These are phyloP conservation scores for Penicillium fuscoglaucum DNA, from an alignment of 2,329 filamentous ascomycete genomes.

Conservation along the genomic window DNA sequence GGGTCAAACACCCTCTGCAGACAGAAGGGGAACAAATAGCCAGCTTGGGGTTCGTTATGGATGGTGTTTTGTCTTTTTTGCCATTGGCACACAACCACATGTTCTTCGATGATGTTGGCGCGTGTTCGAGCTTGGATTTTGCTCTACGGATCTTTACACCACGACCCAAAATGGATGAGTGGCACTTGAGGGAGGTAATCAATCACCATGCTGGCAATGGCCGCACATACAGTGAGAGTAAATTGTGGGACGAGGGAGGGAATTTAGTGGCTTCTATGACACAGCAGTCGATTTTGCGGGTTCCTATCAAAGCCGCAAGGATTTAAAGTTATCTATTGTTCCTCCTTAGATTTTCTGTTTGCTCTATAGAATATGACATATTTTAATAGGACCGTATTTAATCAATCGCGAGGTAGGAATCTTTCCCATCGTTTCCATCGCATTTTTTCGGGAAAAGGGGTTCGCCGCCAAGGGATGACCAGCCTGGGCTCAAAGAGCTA, in stretches of 20 bases:
- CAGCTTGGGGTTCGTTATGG: background rate
- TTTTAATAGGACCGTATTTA: background rate
- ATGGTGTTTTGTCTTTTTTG: background rate
- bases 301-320: background rate
- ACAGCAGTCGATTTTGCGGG: slow-evolving; percentile 43
- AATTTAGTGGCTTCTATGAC: slow-evolving; percentile 51
- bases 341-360: background rate
- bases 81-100: background rate
- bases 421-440: no score
- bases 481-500: no score
- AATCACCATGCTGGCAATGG: slow-evolving; percentile 37
- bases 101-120: background rate
- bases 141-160: background rate
- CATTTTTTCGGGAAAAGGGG: no score
- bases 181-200: background rate
- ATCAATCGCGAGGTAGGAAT: no score
- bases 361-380: background rate
- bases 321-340: background rate
- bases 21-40: background rate
- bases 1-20: background rate
- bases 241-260: slow-evolving; percentile 49
- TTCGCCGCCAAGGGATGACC: no score
- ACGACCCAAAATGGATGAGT: background rate
- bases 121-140: background rate
- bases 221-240: slow-evolving; percentile 48